Percentiles rank a stretch among this genome's conserved stretches.
Conservation (phyloP, 495 filamentous ascomycete genomes). For the Neurospora sp. region DNA sequence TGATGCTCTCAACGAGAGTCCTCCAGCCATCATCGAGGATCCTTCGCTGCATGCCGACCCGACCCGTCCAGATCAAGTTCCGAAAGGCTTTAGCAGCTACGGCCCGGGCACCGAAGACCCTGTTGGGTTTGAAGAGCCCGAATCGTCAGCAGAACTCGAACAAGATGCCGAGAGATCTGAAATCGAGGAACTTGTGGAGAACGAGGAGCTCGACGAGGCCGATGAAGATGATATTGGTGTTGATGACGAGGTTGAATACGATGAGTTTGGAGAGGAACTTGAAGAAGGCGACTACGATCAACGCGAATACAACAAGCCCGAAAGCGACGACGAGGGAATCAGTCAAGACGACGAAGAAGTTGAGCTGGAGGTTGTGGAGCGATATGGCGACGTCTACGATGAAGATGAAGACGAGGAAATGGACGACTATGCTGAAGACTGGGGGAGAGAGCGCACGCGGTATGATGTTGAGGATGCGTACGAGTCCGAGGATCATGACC, state of each 20-base stretch:
- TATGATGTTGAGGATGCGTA: constrained; percentile 16
- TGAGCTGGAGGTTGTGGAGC: constrained; percentile 25
- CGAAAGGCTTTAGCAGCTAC: constrained; percentile 19
- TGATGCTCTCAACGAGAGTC: constrained; percentile 14
- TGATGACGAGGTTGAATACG: constrained; percentile 9
- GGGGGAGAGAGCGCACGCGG: constrained; percentile 18
- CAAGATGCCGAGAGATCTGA: not conserved
- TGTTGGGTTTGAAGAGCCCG: not conserved
- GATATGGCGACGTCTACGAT: constrained; percentile 30
- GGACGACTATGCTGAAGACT: constrained; percentile 12
- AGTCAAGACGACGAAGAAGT: constrained; percentile 30
- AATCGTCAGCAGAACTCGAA: not conserved
- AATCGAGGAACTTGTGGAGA: constrained; percentile 5
- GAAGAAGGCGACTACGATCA: constrained; percentile 26
- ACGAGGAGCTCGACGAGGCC: not conserved
- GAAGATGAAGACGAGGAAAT: constrained; percentile 20
- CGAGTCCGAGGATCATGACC: constrained; percentile 18
- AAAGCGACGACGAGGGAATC: constrained; percentile 24
- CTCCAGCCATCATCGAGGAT: constrained; percentile 1
- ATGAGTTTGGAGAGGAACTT: constrained; percentile 17
- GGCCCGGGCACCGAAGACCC: not conserved
- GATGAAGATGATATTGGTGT: constrained; percentile 10
- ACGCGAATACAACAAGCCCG: constrained; percentile 12
- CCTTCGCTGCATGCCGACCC: constrained; percentile 3
- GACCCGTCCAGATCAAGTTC: constrained; percentile 5